Conservation (phyloP, 768 basidiomycete species). For the Pholiota molesta region DNA sequence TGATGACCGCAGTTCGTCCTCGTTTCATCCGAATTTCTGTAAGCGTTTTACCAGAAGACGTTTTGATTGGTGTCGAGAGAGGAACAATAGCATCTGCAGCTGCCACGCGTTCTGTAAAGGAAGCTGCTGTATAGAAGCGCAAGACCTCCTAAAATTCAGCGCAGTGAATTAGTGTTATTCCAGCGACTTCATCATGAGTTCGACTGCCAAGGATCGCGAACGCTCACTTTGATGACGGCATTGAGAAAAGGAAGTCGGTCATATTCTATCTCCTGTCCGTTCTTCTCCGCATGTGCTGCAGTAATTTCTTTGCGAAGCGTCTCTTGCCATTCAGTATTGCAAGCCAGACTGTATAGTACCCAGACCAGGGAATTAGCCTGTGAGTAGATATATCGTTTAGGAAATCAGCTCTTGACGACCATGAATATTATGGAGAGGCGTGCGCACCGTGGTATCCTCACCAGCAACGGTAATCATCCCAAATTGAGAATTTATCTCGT, state of each 20-base stretch:
- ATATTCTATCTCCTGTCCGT: neutral
- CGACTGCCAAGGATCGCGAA: neutral
- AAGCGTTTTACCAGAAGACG: neutral
- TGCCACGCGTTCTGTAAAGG: constrained; percentile 10
- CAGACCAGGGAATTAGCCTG: constrained; percentile 10
- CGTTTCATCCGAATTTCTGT: neutral
- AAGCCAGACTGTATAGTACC: constrained; percentile 6
- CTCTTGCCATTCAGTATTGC: constrained; percentile 4
- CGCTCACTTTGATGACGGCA: constrained; percentile 8
- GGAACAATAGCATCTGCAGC: constrained; percentile 2
- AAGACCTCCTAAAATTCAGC: constrained; percentile 1
- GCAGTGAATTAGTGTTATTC: no score
- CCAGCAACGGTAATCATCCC: constrained; percentile 7
- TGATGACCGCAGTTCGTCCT: neutral
- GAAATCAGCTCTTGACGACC: no score
- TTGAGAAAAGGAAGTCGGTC: constrained; percentile 11
- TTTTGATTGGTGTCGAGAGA: neutral
- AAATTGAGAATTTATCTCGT: constrained; percentile 11
- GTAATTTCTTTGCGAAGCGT: constrained; percentile 4
- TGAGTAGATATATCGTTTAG: no score
- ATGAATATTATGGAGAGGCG: neutral
- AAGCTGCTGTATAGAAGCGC: constrained; percentile 3
- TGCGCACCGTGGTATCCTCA: constrained; percentile 11
- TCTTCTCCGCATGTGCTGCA: neutral
- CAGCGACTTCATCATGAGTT: no score